Percentiles rank a stretch among this genome's conserved stretches.
Conservation (phyloP, 805 yeast genomes). For the Candida pseudoglaebosa region DNA sequence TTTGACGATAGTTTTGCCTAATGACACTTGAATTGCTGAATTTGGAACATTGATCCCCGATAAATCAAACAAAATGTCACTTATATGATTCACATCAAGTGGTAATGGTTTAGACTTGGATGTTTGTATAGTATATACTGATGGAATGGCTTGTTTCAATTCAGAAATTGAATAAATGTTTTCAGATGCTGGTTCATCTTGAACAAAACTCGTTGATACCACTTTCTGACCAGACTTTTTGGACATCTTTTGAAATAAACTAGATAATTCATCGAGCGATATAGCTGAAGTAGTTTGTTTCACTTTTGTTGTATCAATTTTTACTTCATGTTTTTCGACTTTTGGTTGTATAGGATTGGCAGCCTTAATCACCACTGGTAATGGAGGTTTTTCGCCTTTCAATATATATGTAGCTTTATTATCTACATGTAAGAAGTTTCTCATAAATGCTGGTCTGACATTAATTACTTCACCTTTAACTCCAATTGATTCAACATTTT, state of each 20-base stretch:
- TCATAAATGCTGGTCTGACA: constrained; percentile 80
- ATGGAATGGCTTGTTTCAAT: constrained; percentile 28
- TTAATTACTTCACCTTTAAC: constrained; percentile 65
- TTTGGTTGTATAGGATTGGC: constrained; percentile 2
- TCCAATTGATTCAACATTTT: constrained; percentile 63
- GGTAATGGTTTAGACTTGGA: constrained; percentile 19
- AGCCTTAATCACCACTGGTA: constrained; percentile 34
- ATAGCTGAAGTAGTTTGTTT: constrained; percentile 20
- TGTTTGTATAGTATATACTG: constrained; percentile 15
- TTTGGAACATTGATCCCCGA: constrained; percentile 31
- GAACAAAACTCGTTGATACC: not conserved
- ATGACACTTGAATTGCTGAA: constrained; percentile 17
- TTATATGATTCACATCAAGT: constrained; percentile 22
- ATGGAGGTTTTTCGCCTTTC: constrained; percentile 29
- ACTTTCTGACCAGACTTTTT: constrained; percentile 4
- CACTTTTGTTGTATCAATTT: constrained; percentile 7
- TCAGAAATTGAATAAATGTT: constrained; percentile 26
- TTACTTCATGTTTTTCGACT: not conserved
- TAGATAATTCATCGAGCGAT: constrained; percentile 37
- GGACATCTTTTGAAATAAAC: constrained; percentile 29
- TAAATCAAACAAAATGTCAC: constrained; percentile 20
- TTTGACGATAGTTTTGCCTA: constrained; percentile 7
- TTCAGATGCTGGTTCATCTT: constrained; percentile 5
- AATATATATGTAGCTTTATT: constrained; percentile 73
- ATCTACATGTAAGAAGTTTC: constrained; percentile 64